Base-by-base conservation (phyloP, 2,329 filamentous ascomycete genomes). In the Fusarium staphyleae region DNA sequence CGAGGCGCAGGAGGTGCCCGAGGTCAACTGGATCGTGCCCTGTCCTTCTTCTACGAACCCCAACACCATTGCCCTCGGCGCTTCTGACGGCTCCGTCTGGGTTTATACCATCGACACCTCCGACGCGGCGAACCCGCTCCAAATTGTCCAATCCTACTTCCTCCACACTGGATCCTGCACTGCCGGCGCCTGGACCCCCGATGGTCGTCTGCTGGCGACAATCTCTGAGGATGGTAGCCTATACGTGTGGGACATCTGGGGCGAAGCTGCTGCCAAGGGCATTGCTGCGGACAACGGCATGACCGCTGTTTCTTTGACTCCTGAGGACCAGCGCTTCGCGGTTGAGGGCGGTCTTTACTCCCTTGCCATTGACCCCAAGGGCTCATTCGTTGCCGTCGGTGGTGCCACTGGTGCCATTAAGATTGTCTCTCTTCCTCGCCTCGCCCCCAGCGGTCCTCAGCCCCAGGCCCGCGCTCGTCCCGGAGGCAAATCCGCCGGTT, bases 191-290 rank as follows among this genome's bases (percentile, higher is more conserved):
- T 99, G 95, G 93, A 91, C 91, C 0, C 83, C 90, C 4, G 93
- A 97, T 71, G 95, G 95, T 44, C 86, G 86, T 24, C 78, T 98
- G 13, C 82, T 99, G 2, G 91, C 90, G 6, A 97, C 93, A 0
- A 91, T 98, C 4, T 87, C 88, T 35, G 93, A 98, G 71, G 93
- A 98, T 73, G 84, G 86, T 52, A 93, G 87, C 65, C 81, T 99
- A 52, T 93, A 93, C 72, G 93, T 96, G 18, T 97, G 91, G 85
- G 95, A 98, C 69, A 88, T 93, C 12, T 96, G 92, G 76, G 90
- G 91, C 41, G 83, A 86, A 16, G 90, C 90, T 1, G 87, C 88
- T 3, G 87, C 78, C 35, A 76, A 77, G 63, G 77, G 76, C 26
- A 69, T 84, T 8, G 72, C 75, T 41, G 76, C 75, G 48, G 77